Conservation (phyloP, 441 rosid genomes). For the Euphorbia schlechtendalii region DNA sequence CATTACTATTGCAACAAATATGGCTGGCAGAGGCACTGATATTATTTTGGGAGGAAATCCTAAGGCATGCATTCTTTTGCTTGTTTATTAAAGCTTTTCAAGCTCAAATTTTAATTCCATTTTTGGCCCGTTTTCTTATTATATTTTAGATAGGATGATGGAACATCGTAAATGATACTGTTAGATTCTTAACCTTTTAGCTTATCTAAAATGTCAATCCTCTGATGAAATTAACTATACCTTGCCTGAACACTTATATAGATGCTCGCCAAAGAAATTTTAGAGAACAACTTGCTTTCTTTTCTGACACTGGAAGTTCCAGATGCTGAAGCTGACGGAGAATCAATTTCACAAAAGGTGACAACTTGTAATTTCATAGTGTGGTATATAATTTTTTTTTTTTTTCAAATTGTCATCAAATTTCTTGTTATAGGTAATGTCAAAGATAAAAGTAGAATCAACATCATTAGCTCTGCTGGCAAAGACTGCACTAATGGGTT, state of each 20-base stretch:
- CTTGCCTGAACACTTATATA: slow-evolving; percentile 26
- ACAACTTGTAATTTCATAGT: slow-evolving; percentile 13
- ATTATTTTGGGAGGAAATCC: slow-evolving; percentile 97
- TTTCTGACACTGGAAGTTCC: slow-evolving; percentile 63
- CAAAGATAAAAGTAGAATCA: slow-evolving; percentile 77
- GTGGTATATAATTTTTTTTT: slow-evolving; percentile 12
- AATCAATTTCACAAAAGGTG: slow-evolving; percentile 55
- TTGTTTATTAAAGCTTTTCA: slow-evolving; percentile 8
- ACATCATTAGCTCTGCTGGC: slow-evolving; percentile 80
- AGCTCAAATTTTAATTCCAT: background rate
- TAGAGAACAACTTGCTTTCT: slow-evolving; percentile 76
- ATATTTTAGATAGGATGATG: slow-evolving; percentile 14
- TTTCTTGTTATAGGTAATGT: slow-evolving; percentile 45
- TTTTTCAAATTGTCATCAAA: slow-evolving; percentile 19
- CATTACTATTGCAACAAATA: slow-evolving; percentile 91
- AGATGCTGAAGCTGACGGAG: slow-evolving; percentile 41
- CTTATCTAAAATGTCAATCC: slow-evolving; percentile 10
- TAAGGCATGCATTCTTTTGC: slow-evolving; percentile 39
- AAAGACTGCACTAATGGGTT: slow-evolving; percentile 81
- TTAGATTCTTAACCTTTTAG: slow-evolving; percentile 3
- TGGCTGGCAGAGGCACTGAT: slow-evolving; percentile 99
- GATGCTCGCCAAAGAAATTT: slow-evolving; percentile 93
- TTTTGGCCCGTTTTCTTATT: background rate
- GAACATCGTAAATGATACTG: background rate
- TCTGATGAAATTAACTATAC: slow-evolving; percentile 9